phyloP scores from a whole-genome alignment of 371 early-diverging fungal genomes.

The Mucor lusitanicus region DNA sequence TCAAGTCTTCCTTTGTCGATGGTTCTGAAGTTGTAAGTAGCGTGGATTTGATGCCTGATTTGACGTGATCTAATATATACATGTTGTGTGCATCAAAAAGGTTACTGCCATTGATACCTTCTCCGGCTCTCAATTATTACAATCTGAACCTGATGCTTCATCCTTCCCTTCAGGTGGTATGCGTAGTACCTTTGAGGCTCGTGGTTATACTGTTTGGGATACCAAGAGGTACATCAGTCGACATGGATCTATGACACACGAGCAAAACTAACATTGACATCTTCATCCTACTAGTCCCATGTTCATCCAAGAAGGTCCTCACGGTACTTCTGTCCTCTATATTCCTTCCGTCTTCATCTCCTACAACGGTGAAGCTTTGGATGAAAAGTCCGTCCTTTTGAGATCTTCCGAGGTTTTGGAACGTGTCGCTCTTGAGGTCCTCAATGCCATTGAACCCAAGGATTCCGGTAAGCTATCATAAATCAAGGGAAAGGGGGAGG shows the following conservation, averaged over 20 bases:
- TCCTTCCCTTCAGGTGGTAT: slow-evolving; percentile 98
- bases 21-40: slow-evolving; percentile 76
- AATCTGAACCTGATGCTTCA: slow-evolving; percentile 98
- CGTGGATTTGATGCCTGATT: background rate
- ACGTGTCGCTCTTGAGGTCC: slow-evolving; percentile 72
- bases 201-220: slow-evolving; percentile 99
- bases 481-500: background rate
- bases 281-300: slow-evolving; percentile 71
- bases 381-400: slow-evolving; percentile 97
- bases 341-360: slow-evolving; percentile 98
- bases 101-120: slow-evolving; percentile 88
- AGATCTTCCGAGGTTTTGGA: slow-evolving; percentile 72
- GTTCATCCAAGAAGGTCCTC: slow-evolving; percentile 93
- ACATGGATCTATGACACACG: background rate
- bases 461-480: slow-evolving; percentile 32
- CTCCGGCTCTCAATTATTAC: slow-evolving; percentile 94
- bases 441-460: slow-evolving; percentile 68
- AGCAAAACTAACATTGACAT: background rate
- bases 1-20: slow-evolving; percentile 71
- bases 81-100: slow-evolving; percentile 25
- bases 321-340: slow-evolving; percentile 89
- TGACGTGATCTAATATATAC: background rate
- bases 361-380: slow-evolving; percentile 98
- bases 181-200: slow-evolving; percentile 97
- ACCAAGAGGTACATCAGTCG: slow-evolving; percentile 60